phyloP scores from a whole-genome alignment of 2,329 filamentous ascomycete genomes.

The Talaromyces piceae region DNA sequence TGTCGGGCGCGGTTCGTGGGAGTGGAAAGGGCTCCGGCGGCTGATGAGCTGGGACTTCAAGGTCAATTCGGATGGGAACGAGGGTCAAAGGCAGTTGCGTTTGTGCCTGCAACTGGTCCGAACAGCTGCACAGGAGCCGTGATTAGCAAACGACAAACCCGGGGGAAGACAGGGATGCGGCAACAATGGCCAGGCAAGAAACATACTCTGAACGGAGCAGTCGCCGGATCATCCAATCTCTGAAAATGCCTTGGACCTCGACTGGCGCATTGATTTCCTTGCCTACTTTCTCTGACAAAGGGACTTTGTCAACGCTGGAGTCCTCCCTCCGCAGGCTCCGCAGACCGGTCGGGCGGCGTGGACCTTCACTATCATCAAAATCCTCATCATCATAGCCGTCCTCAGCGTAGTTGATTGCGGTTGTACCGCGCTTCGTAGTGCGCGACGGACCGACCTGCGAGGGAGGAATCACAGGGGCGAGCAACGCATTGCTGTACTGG shows the following conservation, averaged over 20 bases:
- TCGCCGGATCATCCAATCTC: slow-evolving; percentile 87
- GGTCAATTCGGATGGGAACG: slow-evolving; percentile 91
- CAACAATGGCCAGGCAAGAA: too few relatives aligned
- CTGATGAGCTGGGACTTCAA: slow-evolving; percentile 71
- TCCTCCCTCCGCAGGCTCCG: slow-evolving; percentile 72
- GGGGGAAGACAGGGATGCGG: slow-evolving; percentile 2
- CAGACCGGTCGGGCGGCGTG: slow-evolving; percentile 65
- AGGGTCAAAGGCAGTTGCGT: slow-evolving; percentile 78
- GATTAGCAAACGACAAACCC: slow-evolving; percentile 3
- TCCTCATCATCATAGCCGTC: slow-evolving; percentile 79
- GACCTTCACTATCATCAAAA: slow-evolving; percentile 58
- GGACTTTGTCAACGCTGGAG: slow-evolving; percentile 53
- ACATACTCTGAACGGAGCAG: slow-evolving; percentile 39
- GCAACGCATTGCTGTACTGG: slow-evolving; percentile 82
- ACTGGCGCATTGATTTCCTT: slow-evolving; percentile 76
- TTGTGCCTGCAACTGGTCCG: slow-evolving; percentile 56
- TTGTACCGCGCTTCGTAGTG: slow-evolving; percentile 95
- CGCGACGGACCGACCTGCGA: slow-evolving; percentile 62
- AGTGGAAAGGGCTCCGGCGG: slow-evolving; percentile 41
- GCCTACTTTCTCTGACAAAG: slow-evolving; percentile 67
- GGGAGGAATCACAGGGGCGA: slow-evolving; percentile 72
- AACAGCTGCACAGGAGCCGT: slow-evolving; percentile 30
- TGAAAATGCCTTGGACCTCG: slow-evolving; percentile 80
- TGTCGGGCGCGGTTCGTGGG: slow-evolving; percentile 35
- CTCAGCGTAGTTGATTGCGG: slow-evolving; percentile 95